Conservation (phyloP, 768 basidiomycete genomes). For the Rhodotorula graminis region DNA sequence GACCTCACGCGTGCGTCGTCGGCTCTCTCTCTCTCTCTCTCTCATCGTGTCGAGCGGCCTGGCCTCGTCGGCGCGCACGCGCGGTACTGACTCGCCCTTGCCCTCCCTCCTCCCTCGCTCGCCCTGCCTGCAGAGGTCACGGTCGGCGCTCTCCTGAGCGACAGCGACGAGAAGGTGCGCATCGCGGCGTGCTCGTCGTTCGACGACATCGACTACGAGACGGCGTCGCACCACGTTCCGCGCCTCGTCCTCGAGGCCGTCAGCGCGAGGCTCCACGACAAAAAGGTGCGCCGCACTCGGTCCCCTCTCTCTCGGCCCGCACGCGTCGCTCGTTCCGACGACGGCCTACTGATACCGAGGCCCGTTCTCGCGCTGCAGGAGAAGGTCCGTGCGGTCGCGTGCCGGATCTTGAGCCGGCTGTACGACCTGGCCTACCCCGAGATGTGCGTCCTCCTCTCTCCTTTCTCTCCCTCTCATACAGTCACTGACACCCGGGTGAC, state of each 20-base stretch:
- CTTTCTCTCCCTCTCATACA: neutral
- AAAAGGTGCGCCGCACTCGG: conserved; percentile 59
- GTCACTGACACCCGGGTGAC: conserved; percentile 1
- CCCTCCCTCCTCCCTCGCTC: neutral
- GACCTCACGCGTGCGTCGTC: conserved; percentile 68
- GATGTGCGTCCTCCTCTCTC: conserved; percentile 60
- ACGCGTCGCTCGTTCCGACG: no score
- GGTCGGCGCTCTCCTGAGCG: conserved; percentile 59
- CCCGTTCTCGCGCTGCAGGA: conserved; percentile 38
- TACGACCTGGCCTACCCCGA: conserved; percentile 79
- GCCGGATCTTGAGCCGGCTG: conserved; percentile 68
- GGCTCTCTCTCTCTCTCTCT: conserved; percentile 11
- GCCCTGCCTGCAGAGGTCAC: conserved; percentile 55
- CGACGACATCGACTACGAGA: conserved; percentile 80
- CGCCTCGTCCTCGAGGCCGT: conserved; percentile 60
- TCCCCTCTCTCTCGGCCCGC: neutral
- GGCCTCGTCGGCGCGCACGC: no score
- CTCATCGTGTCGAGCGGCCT: no score
- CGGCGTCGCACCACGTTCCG: conserved; percentile 73
- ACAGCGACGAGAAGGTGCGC: conserved; percentile 88
- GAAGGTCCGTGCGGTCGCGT: conserved; percentile 58
- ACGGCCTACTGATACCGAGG: no score
- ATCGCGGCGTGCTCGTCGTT: conserved; percentile 77
- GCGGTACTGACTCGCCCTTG: no score
- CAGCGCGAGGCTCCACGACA: conserved; percentile 71